phyloP scores from a whole-genome alignment of 768 basidiomycete species.

The Suillus discolor region DNA sequence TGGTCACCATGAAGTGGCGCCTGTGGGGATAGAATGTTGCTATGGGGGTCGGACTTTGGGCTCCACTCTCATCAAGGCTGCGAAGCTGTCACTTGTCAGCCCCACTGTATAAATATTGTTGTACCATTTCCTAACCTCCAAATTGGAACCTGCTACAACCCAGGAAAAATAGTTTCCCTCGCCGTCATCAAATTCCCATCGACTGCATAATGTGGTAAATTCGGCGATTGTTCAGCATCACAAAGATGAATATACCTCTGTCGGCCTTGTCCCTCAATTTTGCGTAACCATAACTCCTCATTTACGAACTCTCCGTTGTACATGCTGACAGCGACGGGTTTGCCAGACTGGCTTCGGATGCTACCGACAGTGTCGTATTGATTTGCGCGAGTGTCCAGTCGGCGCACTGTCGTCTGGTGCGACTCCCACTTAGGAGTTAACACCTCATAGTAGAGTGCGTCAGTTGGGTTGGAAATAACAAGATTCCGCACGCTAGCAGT shows the following conservation, averaged over 20 bases:
- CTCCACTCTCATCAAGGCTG: constrained; percentile 25
- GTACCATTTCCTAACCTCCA: constrained; percentile 16
- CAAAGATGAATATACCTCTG: constrained; percentile 11
- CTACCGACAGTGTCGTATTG: constrained; percentile 34
- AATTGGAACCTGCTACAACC: constrained; percentile 11
- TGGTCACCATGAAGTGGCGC: constrained; percentile 35
- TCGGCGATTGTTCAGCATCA: not conserved
- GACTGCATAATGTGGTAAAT: constrained; percentile 10
- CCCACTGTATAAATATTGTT: not conserved
- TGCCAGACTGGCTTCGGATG: constrained; percentile 33
- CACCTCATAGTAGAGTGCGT: constrained; percentile 43
- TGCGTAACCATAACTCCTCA: constrained; percentile 34
- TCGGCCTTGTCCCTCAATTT: constrained; percentile 16
- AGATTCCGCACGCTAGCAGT: constrained; percentile 40
- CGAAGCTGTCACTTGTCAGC: constrained; percentile 25
- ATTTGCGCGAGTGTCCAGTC: constrained; percentile 32
- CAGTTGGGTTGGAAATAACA: constrained; percentile 39
- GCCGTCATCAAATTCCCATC: constrained; percentile 27
- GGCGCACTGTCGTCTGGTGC: constrained; percentile 35
- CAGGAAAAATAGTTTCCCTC: constrained; percentile 26
- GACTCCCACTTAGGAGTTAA: constrained; percentile 41
- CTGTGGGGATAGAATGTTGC: constrained; percentile 38
- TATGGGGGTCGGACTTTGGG: constrained; percentile 29
- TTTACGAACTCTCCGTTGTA: constrained; percentile 28
- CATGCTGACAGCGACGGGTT: constrained; percentile 33